Percentiles rank a stretch among this genome's conserved stretches.
These are phyloP conservation scores for Pseudopithomyces chartarum DNA, from an alignment of 2,329 filamentous ascomycete species.

Conservation along the genomic window DNA sequence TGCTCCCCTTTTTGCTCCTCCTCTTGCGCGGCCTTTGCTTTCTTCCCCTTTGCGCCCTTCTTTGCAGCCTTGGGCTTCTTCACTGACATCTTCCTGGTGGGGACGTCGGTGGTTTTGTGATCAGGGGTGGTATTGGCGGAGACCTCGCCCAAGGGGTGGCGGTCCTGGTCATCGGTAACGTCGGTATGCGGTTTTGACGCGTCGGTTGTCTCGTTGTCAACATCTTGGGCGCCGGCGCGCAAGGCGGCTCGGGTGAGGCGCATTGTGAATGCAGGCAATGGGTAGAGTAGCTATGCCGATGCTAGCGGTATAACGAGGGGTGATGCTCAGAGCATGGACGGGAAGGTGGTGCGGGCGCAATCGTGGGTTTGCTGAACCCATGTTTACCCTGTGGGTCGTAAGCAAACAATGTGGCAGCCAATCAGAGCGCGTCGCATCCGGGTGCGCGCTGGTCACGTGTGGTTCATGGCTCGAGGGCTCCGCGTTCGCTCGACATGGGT, in stretches of 20 bases:
- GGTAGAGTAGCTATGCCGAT: neutral
- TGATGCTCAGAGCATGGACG: conserved; percentile 15
- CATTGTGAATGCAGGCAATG: conserved; percentile 27
- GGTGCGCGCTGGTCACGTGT: neutral
- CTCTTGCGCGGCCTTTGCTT: conserved; percentile 32
- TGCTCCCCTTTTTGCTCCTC: conserved; percentile 28
- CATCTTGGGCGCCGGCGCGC: conserved; percentile 46
- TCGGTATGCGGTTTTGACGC: conserved; percentile 26
- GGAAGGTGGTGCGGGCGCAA: conserved; percentile 1
- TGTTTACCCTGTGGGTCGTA: conserved; percentile 1
- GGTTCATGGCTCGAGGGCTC: neutral
- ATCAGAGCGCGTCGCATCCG: neutral
- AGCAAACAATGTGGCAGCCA: neutral
- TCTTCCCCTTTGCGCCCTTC: conserved; percentile 38
- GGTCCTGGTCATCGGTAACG: conserved; percentile 28
- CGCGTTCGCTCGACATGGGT: neutral
- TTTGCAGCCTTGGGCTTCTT: conserved; percentile 39
- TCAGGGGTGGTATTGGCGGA: conserved; percentile 39
- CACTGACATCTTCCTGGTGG: conserved; percentile 33
- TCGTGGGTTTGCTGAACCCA: too few relatives aligned
- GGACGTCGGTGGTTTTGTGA: conserved; percentile 22
- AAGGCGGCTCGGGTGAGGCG: conserved; percentile 52
- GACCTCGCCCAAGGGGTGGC: conserved; percentile 48
- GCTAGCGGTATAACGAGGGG: neutral
- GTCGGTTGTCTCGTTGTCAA: conserved; percentile 44